Evolutionary conservation across 371 early-diverging fungal species (phyloP).

Genomic region (Coemansia sp.): DNA sequence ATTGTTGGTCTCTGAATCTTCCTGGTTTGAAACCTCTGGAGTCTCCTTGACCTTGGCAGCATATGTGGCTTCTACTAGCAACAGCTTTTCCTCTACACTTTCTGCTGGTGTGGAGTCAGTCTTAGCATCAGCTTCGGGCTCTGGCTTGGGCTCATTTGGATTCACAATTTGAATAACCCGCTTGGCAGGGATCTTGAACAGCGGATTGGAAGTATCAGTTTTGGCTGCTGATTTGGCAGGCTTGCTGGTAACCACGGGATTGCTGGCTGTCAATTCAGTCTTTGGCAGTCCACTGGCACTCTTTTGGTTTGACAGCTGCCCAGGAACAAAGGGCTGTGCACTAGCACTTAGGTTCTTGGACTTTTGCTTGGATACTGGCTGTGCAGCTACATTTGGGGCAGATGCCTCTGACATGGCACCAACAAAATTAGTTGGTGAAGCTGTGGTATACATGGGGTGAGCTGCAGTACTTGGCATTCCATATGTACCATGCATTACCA

Average conservation of each 20-base stretch:
- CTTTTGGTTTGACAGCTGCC: background rate
- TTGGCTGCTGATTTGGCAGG: slow-evolving; percentile 11
- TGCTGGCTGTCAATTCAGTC: background rate
- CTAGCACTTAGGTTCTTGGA: background rate
- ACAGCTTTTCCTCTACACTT: no score
- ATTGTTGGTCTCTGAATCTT: background rate
- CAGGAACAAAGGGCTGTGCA: slow-evolving; percentile 1
- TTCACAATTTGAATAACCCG: slow-evolving; percentile 64
- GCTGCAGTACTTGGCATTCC: background rate
- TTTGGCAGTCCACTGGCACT: background rate
- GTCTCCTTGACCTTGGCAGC: background rate
- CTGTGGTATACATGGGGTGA: background rate
- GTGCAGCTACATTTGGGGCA: background rate
- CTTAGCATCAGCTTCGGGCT: background rate
- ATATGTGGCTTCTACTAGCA: background rate
- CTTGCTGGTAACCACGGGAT: background rate
- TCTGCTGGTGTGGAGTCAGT: background rate
- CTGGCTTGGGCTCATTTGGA: slow-evolving; percentile 42
- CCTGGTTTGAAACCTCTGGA: background rate
- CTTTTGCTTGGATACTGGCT: background rate
- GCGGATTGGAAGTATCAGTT: slow-evolving; percentile 9
- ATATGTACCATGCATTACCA: background rate
- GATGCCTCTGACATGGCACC: background rate
- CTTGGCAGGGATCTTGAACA: slow-evolving; percentile 44
- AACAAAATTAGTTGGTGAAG: background rate